Base-by-base conservation (phyloP, 768 basidiomycete genomes). In the Auriscalpium microsporum region DNA sequence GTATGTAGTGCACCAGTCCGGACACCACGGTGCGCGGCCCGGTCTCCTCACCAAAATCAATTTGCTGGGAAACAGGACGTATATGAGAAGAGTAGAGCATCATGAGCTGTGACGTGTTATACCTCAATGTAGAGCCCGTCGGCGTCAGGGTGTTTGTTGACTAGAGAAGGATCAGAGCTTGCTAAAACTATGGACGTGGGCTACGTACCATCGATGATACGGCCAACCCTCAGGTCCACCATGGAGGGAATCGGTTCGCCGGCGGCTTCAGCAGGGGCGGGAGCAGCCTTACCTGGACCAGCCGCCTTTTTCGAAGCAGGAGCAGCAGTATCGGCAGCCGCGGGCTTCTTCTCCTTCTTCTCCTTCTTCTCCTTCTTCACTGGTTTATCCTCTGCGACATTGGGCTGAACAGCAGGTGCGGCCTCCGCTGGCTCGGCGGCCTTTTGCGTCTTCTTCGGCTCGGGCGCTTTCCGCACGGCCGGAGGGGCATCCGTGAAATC, bases 101-200 rank as follows among this genome's bases (percentile, higher is more conserved):
- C 28, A 28, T 28, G 28, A 28, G 28, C 28, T 14, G 34, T 37
- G 36, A 40, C 52, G 6, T 35, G 10, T 56, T 75, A 37, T 65
- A 84, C 89, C 79, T 98, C 95, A 58, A 98, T 82, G 66, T 98
- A 99, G n/a, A 99, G 79, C 50, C 91, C 84, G 65, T 98, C 96
- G 3, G 96, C 96, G 65, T 99, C 96, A 14, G 96, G 95, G 67
- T 99, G 96, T 64, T 90, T 91, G 72, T 83, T 84, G 64, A 98
- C 95, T 60, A 42, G n/a, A 8, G n/a, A 3, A 8, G 11, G 14
- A 36, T 55, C 37, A 45, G 21, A 9, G 33, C 61, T 54, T 28
- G 54, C 19, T 47, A 52, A 10, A 23, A 45, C 8, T 14, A 44
- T n/a, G 35, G 35, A 2, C 10, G 5, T 28, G 33, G n/a, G 28